A percentile compares a stretch with the other conserved stretches of the same genome.
phyloP scores from a whole-genome alignment of 2,329 filamentous ascomycete genomes.

The Pseudogymnoascus sp. region DNA sequence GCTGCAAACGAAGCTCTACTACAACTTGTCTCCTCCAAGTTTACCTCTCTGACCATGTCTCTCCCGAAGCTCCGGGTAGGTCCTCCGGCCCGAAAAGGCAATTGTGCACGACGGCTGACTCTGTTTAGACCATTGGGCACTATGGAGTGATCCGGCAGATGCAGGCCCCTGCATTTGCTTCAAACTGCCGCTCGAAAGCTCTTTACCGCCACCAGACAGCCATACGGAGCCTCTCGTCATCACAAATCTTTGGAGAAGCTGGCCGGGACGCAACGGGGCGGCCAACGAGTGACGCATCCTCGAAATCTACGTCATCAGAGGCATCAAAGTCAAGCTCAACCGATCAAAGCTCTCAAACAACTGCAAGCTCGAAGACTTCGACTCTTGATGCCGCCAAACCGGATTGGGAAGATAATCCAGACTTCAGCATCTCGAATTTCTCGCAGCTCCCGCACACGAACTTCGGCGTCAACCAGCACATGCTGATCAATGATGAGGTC shows the following conservation, averaged over 20 bases:
- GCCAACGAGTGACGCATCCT: background rate
- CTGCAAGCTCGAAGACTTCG: background rate
- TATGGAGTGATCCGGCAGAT: background rate
- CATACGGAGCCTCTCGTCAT: background rate
- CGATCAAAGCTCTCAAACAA: background rate
- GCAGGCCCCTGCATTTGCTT: background rate
- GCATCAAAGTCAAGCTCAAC: background rate
- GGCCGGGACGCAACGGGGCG: background rate
- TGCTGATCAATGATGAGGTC: constrained; percentile 91
- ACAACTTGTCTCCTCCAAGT: background rate
- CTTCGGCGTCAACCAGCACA: constrained; percentile 94
- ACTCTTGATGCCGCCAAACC: background rate
- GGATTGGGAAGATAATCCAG: constrained; percentile 67
- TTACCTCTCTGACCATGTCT: background rate
- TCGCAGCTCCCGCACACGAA: constrained; percentile 67
- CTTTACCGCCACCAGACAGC: background rate
- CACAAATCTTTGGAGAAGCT: background rate
- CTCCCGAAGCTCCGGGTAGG: background rate
- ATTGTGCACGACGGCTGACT: background rate
- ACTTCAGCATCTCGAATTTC: constrained; percentile 65
- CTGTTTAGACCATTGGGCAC: background rate
- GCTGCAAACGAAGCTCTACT: background rate
- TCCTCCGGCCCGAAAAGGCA: background rate
- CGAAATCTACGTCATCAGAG: background rate
- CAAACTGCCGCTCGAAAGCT: background rate